Base-by-base conservation (phyloP, 768 basidiomycete species). In the Agaricus sinodeliciosus region DNA sequence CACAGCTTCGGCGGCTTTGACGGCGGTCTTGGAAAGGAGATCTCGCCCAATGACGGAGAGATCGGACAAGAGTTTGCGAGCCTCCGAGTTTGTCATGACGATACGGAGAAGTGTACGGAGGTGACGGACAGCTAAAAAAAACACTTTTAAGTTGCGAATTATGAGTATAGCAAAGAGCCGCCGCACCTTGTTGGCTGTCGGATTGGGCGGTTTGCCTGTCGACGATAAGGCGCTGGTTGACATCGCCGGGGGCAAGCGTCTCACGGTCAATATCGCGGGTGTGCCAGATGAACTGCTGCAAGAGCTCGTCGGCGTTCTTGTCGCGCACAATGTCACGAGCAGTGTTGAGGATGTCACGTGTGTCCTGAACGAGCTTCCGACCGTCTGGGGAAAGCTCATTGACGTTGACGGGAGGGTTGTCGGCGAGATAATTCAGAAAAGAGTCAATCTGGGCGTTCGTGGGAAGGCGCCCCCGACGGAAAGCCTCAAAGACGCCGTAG, bases 41-140 rank as follows among this genome's bases (percentile, higher is more conserved):
- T 95, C 92, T 39, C 91, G 85, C 0, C 89, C 88, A 45, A 91
- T 82, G 54, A 85, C 65, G 9, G 81, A 78, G 57, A 88, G 84
- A 67, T 93, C 90, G 1, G 82, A 78, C 48, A 94, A 69, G 26
- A 96, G 82, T 66, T 96, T 95, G 61, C 93, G 86, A 27, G 89
- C 86, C 70, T 95, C 90, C 0, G 89, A 86, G 71, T 99, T 99
- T 64, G 94, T 95, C 57, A 93, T 75, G 62, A 97, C 75, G 61
- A 97, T 85, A 40, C 81, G 80, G 55, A 90, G 74, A 43, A 99
- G 79, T 0, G 93, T 94, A 58, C 94, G 90, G 13, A 97, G 80
- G 68, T 97, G 91, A 51, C 78, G 77, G 43, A 88, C 80, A 18
- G 92, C 92, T 88, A 56, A 6, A 55, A n/a, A 1, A 19, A 13